A percentile compares a stretch with the other conserved stretches of the same genome.
These are phyloP conservation scores for Fomitopsis schrenkii DNA, from an alignment of 1,284 basidiomycete genomes.

Conservation along the genomic window DNA sequence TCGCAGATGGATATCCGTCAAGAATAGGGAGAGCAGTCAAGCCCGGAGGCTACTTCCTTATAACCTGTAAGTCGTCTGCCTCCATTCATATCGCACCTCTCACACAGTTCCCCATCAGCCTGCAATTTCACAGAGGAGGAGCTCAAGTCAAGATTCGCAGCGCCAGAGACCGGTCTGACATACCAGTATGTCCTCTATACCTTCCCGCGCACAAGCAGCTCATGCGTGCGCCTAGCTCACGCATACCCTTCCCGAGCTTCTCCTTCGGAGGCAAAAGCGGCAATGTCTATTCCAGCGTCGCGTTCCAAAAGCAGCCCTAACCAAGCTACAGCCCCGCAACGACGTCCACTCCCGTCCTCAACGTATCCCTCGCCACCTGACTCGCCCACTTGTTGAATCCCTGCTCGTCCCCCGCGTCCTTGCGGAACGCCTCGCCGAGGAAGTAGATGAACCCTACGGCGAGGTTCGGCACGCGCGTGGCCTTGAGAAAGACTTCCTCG, in stretches of 20 bases:
- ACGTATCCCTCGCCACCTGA: constrained; percentile 60
- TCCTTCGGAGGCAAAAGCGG: constrained; percentile 77
- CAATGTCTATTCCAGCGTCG: constrained; percentile 68
- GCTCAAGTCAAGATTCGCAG: constrained; percentile 55
- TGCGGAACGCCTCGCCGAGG: constrained; percentile 45
- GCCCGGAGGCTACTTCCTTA: constrained; percentile 72
- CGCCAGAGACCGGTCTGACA: constrained; percentile 42
- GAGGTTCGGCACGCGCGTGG: constrained; percentile 52
- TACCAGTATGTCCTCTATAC: constrained; percentile 52
- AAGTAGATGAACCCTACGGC: constrained; percentile 71
- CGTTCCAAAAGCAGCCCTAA: constrained; percentile 51
- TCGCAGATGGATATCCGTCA: constrained; percentile 59
- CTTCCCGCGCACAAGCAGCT: background rate
- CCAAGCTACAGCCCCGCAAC: constrained; percentile 34
- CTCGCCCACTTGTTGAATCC: constrained; percentile 60
- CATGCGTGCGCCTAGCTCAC: constrained; percentile 46
- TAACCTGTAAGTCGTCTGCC: constrained; percentile 62
- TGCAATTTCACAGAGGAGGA: constrained; percentile 92
- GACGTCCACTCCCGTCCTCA: constrained; percentile 58
- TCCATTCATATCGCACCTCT: background rate
- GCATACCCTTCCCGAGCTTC: constrained; percentile 66
- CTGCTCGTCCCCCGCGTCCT: constrained; percentile 34
- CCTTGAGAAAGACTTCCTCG: constrained; percentile 74
- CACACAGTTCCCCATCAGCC: constrained; percentile 34
- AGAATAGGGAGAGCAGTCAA: constrained; percentile 58